These are phyloP conservation scores for Ceratobasidium sp. DNA, from an alignment of 1,284 basidiomycete genomes.

Conservation along the genomic window DNA sequence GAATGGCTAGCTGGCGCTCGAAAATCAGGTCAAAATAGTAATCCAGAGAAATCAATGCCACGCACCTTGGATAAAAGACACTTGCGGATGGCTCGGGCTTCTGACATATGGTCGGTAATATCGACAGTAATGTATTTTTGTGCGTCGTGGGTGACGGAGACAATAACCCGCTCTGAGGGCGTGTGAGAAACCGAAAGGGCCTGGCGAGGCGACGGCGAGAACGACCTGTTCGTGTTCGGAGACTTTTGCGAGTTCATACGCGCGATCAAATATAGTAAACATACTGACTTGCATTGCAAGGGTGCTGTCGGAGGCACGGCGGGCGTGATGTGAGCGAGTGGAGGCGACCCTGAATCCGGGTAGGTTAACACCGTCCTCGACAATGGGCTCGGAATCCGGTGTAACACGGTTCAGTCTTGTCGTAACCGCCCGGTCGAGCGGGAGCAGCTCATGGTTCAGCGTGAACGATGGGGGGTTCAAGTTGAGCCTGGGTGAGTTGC, in stretches of 20 bases:
- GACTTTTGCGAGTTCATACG: not conserved
- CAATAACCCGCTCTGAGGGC: conserved; percentile 64
- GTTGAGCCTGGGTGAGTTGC: conserved; percentile 1
- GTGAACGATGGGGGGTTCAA: not conserved
- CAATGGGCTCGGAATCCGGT: not conserved
- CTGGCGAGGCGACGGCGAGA: not conserved
- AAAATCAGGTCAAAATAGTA: conserved; percentile 12
- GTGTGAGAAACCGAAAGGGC: not conserved
- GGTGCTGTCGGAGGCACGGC: not conserved
- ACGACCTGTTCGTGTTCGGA: not conserved
- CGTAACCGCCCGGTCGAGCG: conserved; percentile 1
- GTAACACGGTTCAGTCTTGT: not conserved
- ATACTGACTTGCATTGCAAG: not conserved
- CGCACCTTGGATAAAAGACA: conserved; percentile 85
- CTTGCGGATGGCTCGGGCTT: conserved; percentile 82
- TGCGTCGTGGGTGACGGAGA: conserved; percentile 85
- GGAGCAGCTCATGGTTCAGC: conserved; percentile 5
- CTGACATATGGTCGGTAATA: conserved; percentile 73
- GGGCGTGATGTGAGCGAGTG: not conserved
- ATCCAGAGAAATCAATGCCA: conserved; percentile 24
- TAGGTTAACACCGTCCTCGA: conserved; percentile 10
- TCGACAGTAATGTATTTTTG: conserved; percentile 85
- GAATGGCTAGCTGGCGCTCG: conserved; percentile 75
- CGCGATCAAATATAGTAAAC: not conserved
- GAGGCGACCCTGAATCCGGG: not conserved